These are phyloP conservation scores for Begonia fuchsioides DNA, from an alignment of 306 rosid genomes.

Conservation along the genomic window DNA sequence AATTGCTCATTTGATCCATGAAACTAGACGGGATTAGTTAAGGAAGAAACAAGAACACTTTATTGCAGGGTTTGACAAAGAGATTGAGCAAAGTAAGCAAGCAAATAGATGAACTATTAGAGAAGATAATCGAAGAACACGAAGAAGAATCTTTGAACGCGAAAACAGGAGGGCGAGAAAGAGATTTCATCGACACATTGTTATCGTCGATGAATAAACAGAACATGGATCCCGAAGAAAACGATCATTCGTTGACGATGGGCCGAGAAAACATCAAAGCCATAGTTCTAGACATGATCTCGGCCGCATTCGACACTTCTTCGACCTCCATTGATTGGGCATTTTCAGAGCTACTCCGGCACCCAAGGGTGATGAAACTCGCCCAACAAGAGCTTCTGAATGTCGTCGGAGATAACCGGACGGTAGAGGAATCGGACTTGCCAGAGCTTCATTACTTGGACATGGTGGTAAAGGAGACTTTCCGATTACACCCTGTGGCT, in stretches of 20 bases:
- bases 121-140: conserved; percentile 18
- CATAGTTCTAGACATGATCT: conserved; percentile 16
- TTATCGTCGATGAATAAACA: conserved; percentile 10
- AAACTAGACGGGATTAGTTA: too few relatives aligned
- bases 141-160: neutral
- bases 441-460: conserved; percentile 14
- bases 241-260: neutral
- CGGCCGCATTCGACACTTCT: conserved; percentile 7
- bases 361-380: conserved; percentile 23
- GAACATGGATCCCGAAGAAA: neutral
- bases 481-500: conserved; percentile 20
- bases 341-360: conserved; percentile 23
- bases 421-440: conserved; percentile 24
- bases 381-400: conserved; percentile 26
- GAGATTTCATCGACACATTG: conserved; percentile 16
- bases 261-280: conserved; percentile 25
- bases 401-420: conserved; percentile 16
- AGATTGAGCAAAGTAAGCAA: conserved; percentile 4
- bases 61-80: conserved; percentile 16
- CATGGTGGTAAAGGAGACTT: conserved; percentile 28
- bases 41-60: too few relatives aligned
- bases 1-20: too few relatives aligned
- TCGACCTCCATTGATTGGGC: conserved; percentile 14
- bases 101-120: conserved; percentile 5
- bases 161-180: neutral